A percentile compares a stretch with the other conserved stretches of the same genome.
phyloP scores from a whole-genome alignment of 306 rosid species.

The Prunus mume region DNA sequence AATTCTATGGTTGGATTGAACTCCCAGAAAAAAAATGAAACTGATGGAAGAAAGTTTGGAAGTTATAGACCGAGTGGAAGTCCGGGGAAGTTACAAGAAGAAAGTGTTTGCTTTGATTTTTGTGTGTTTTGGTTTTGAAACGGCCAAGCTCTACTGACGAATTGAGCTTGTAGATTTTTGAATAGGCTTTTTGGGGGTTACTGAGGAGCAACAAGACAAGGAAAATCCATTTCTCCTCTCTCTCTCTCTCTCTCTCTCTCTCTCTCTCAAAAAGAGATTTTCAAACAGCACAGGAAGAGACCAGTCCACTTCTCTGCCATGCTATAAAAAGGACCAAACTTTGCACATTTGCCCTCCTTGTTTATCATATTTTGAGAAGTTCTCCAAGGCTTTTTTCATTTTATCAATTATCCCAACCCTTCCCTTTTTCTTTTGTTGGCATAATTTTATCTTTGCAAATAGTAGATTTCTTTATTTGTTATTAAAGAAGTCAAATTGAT shows the following conservation, averaged over 20 bases:
- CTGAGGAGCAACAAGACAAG: constrained; percentile 28
- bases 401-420: background rate
- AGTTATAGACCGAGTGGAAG: background rate
- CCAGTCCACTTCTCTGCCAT: constrained; percentile 23
- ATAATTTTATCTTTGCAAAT: background rate
- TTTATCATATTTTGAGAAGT: constrained; percentile 1
- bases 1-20: background rate
- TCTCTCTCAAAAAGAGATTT: constrained; percentile 21
- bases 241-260: constrained; percentile 19
- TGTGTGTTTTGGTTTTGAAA: constrained; percentile 15
- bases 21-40: background rate
- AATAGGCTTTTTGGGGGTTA: constrained; percentile 14
- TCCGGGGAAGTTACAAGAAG: background rate
- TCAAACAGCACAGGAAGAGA: constrained; percentile 4
- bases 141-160: constrained; percentile 14
- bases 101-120: constrained; percentile 9
- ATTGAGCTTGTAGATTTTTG: constrained; percentile 4
- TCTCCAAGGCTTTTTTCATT: background rate
- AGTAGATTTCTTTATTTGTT: background rate
- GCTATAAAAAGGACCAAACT: constrained; percentile 19
- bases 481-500: background rate
- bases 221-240: constrained; percentile 16
- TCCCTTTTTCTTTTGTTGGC: background rate
- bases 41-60: background rate
- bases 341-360: constrained; percentile 20